Base-by-base conservation (phyloP, 2,329 filamentous ascomycete species). In the Colletotrichum agaves region DNA sequence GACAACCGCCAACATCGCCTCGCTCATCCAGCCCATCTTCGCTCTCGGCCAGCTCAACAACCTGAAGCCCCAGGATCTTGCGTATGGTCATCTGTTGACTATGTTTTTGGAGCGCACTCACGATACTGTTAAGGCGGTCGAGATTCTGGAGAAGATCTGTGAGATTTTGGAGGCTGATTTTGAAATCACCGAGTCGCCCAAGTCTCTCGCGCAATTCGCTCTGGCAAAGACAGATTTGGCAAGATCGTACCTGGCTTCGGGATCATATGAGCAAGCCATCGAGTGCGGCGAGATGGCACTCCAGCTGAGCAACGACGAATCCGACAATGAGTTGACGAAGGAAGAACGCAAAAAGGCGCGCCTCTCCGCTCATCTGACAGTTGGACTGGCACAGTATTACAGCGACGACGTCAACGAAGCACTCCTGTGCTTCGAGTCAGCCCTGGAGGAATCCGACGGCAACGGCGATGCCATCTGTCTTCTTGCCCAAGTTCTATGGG, bases 401-500 rank as follows among this genome's bases (percentile, higher is more conserved):
- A 80, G 84, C 35, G 81, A 87, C 23, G 82, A 90, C 23, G 86
- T 91, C 71, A 86, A 90, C 44, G 86, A 88, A 57, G 91, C 94
- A 0, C 89, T 97, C 27, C 83, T 86, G 11, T 94, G 91, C 80
- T 97, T 99, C 78, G 89, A 93, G 70, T 84, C 88, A 3, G 94
- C 94, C 0, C 83, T 98, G 7, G 85, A 90, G 63, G 94, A 97
- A 76, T 93, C 92, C 1, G 82, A 87, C 33, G 87, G 87, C 41
- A 90, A 93, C 69, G 91, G 94, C 0, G 94, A 98, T 74, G 91
- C 95, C 1, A 90, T 94, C 0, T 98, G 94, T 74, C 84, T 98
- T 12, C 84, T 98, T 12, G 92, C 94, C 0, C 93, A 98, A 78
- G 92, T 98, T 0, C 85, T 98, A 0, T 99, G 96, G 95, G 94